phyloP scores from a whole-genome alignment of 108 stramenopile genomes.

The Nitzschia sp. region DNA sequence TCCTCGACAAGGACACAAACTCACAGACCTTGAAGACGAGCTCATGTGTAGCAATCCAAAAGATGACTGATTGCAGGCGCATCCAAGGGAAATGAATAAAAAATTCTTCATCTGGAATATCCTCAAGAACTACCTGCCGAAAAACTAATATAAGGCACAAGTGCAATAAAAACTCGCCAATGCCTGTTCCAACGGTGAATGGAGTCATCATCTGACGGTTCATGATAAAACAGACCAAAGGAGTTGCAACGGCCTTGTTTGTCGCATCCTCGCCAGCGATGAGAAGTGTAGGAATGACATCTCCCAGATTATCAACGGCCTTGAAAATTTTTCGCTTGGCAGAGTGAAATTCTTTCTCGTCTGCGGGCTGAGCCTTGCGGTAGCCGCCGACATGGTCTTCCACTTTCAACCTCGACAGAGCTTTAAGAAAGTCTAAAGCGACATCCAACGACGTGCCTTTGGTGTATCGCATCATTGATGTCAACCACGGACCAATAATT shows the following conservation, averaged over 20 bases:
- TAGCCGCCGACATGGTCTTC: slow-evolving; percentile 23
- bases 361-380: slow-evolving; percentile 7
- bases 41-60: slow-evolving; percentile 7
- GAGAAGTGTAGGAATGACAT: slow-evolving; percentile 25
- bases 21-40: slow-evolving; percentile 20
- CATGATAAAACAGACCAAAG: slow-evolving; percentile 29
- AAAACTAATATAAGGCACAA: slow-evolving; percentile 16
- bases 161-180: slow-evolving; percentile 32
- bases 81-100: background rate
- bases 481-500: slow-evolving; percentile 30
- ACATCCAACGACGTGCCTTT: slow-evolving; percentile 16
- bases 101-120: background rate
- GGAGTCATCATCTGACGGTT: slow-evolving; percentile 16
- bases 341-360: slow-evolving; percentile 12
- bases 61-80: background rate
- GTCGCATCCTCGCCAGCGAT: slow-evolving; percentile 15
- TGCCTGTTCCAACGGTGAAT: slow-evolving; percentile 29
- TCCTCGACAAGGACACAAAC: slow-evolving; percentile 16
- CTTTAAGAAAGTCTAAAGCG: slow-evolving; percentile 27
- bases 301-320: slow-evolving; percentile 14
- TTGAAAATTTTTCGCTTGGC: slow-evolving; percentile 12
- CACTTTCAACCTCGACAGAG: slow-evolving; percentile 13
- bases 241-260: slow-evolving; percentile 23
- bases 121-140: background rate
- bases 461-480: slow-evolving; percentile 17